Evolutionary conservation across 1,284 basidiomycete genomes (phyloP), one percentile per base, ranked within the genome.

Genomic region (Fomitopsis schrenkii): DNA sequence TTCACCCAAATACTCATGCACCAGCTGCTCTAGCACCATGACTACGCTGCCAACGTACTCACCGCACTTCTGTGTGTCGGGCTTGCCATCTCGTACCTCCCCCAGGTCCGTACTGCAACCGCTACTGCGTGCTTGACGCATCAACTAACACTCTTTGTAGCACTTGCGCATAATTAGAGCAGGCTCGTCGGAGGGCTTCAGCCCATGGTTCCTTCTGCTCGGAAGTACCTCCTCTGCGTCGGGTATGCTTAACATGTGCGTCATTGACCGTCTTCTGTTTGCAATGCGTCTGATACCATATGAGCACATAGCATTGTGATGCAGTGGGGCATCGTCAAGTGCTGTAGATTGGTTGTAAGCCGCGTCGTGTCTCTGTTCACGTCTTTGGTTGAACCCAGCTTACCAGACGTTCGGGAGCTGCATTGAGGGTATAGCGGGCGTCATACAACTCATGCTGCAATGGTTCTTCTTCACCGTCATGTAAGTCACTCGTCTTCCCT

Each of bases 161-260:
- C 91, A 91, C 68, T 77, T 83, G 58, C 81, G 91, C 38, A 94
- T 96, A 64, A 87, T 95, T 68, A 75, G 76, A 58, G 83, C 87
- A 50, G 82, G 85, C 45, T 91, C 94, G 0, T 95, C 93, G 0
- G 87, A 95, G 67, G 95, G 95, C 0, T 87, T 97, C 64, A 95
- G 92, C 63, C 94, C 95, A 58, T 93, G 93, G 87, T 99, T 94
- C 73, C 78, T 98, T n/a, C 80, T 98, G 2, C 83, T 98, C 0
- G 97, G 97, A 10, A 91, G 92, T 61, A 97, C 94, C 1, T 91
- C 90, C 10, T 84, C 86, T 15, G 89, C 91, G 1, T 87, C 91
- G 0, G 90, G 84, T 0, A 84, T 94, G 83, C 78, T 95, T 57
- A 95, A 95, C 72, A 86, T 96, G 85, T 91, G 68, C 56, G 85